These are phyloP conservation scores for Pisolithus tinctorius DNA, from an alignment of 768 basidiomycete genomes.

Conservation along the genomic window DNA sequence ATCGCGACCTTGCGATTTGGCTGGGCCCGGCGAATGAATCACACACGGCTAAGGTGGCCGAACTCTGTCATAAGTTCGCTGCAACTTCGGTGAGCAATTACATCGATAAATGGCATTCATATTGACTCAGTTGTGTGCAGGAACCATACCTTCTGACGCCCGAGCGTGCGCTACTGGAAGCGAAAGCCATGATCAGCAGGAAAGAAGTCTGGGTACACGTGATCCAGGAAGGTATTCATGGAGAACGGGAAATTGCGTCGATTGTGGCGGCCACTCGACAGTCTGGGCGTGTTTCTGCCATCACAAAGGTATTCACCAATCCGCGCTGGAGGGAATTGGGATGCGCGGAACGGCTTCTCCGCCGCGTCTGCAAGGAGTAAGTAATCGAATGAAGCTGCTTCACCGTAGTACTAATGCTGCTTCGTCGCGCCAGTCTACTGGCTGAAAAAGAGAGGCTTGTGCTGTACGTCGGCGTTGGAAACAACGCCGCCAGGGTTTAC, in stretches of 20 bases:
- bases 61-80: slow-evolving; percentile 52
- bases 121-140: slow-evolving; percentile 23
- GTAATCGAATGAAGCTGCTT: slow-evolving; percentile 13
- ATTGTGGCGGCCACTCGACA: slow-evolving; percentile 66
- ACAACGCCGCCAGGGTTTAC: slow-evolving; percentile 53
- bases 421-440: slow-evolving; percentile 24
- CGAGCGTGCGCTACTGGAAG: slow-evolving; percentile 43
- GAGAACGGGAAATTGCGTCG: slow-evolving; percentile 42
- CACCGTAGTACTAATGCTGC: slow-evolving; percentile 3
- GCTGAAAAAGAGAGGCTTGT: slow-evolving; percentile 42
- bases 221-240: slow-evolving; percentile 21
- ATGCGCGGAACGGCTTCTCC: slow-evolving; percentile 57
- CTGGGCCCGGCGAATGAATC: slow-evolving; percentile 28
- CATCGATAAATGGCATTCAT: neutral
- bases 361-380: slow-evolving; percentile 49
- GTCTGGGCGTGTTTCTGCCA: slow-evolving; percentile 47
- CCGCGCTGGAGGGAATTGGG: slow-evolving; percentile 43
- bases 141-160: slow-evolving; percentile 46
- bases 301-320: slow-evolving; percentile 69
- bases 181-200: slow-evolving; percentile 39
- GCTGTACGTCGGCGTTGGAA: slow-evolving; percentile 54
- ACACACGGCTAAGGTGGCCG: slow-evolving; percentile 33
- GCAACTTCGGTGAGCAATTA: slow-evolving; percentile 43
- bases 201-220: slow-evolving; percentile 56
- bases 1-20: slow-evolving; percentile 11